Conservation (phyloP, 805 yeast species). For the Ogataea populi-albae region DNA sequence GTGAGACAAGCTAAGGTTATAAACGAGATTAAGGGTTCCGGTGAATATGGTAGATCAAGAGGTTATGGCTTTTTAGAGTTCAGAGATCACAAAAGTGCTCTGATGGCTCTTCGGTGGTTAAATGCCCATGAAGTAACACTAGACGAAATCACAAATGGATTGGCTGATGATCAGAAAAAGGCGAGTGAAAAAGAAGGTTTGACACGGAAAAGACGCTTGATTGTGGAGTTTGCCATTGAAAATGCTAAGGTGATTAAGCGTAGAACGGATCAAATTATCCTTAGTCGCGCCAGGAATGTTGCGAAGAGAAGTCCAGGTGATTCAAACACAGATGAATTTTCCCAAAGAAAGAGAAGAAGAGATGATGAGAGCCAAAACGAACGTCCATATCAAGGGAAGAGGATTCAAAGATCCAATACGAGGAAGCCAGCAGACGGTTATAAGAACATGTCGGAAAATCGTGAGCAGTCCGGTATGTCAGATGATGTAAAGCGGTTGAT, state of each 20-base stretch:
- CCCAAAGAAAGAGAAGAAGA: constrained; percentile 17
- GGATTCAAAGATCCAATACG: constrained; percentile 15
- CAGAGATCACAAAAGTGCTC: constrained; percentile 86
- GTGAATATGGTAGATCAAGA: constrained; percentile 85
- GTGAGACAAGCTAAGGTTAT: constrained; percentile 92
- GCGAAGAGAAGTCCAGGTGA: constrained; percentile 1
- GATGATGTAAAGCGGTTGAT: constrained; percentile 62
- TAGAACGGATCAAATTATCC: constrained; percentile 64
- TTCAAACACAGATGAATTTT: constrained; percentile 28
- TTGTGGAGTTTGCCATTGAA: constrained; percentile 94
- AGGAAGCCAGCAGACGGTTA: constrained; percentile 3
- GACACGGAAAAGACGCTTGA: constrained; percentile 64
- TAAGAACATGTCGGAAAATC: too few species aligned
- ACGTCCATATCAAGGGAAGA: constrained; percentile 10
- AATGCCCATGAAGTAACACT: constrained; percentile 84
- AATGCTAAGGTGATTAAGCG: constrained; percentile 92
- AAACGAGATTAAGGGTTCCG: constrained; percentile 86
- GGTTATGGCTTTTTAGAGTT: constrained; percentile 96
- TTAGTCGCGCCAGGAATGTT: constrained; percentile 33
- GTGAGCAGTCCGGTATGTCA: too few species aligned
- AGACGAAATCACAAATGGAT: constrained; percentile 69
- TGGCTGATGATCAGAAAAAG: constrained; percentile 64
- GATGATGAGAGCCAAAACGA: constrained; percentile 7
- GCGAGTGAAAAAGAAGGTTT: constrained; percentile 49
- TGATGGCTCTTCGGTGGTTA: constrained; percentile 96